Evolutionary conservation across 345 rosid genomes (phyloP), one percentile per base, ranked within the genome.

Genomic region (Ailanthus altissimus): DNA sequence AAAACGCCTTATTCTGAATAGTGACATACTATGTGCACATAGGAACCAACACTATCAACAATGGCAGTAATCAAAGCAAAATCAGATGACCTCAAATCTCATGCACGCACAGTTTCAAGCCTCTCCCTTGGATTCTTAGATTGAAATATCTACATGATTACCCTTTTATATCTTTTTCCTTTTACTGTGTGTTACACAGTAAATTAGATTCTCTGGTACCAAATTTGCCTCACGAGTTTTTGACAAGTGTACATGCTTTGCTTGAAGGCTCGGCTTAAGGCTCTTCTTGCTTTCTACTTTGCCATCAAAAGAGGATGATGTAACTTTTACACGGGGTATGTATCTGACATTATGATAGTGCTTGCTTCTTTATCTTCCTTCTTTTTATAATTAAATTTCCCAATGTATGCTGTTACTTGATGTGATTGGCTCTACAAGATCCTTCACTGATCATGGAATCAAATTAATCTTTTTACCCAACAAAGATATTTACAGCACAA

Each of bases 311-410:
- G 62, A 63, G 18, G 63, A 51, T 57, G 67, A 67, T 67, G 46
- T 14, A 66, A 75, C 72, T 57, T 75, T 66, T 42, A 67, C 73
- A 77, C 74, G 67, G 68, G 32, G 47, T 54, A 4, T 46, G 47
- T 54, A 4, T 46, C 67, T 45, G 42, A 54, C 62, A 32, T 14
- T 76, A 9, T 54, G 47, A 43, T 45, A 58, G 38, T 76, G 79
- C 53, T 76, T 14, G 8, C 67, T 69, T 76, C 45, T 56, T 59
- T 47, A 67, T 58, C 67, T n/a, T 67, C 47, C 42, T 26, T 49
- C 46, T 62, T 73, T 61, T 61, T 49, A 21, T 2, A 51, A 32
- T 54, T 36, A 43, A n/a, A 8, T 73, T 60, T 47, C n/a, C 5
- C 26, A 58, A 40, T 73, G 53, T 25, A 43, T 47, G 59, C 59